Conservation (phyloP, 2,329 filamentous ascomycete genomes). For the Triangularia verruculosa region DNA sequence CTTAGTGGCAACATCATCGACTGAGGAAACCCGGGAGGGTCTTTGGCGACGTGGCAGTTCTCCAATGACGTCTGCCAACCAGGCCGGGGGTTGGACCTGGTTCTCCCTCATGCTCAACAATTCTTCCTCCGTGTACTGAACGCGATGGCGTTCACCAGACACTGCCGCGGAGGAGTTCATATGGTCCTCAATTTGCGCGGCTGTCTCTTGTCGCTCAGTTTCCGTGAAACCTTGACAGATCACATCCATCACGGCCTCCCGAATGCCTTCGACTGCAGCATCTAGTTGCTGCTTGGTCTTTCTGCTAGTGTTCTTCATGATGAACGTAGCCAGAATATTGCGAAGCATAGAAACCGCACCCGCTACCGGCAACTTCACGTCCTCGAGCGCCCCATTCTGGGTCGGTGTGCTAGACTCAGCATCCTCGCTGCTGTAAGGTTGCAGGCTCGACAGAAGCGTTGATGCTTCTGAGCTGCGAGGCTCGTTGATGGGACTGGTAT, state of each 20-base stretch:
- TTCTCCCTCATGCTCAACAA: not conserved
- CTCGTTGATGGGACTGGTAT: not conserved
- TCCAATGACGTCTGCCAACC: slow-evolving; percentile 6
- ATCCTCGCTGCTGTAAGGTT: not conserved
- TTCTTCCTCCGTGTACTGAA: slow-evolving; percentile 13
- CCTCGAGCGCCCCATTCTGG: not conserved
- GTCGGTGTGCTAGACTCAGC: not conserved
- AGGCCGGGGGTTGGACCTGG: not conserved
- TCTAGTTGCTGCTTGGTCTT: slow-evolving; percentile 4
- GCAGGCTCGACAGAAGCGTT: slow-evolving; percentile 1
- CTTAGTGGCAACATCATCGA: not conserved
- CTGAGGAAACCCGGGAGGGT: not conserved
- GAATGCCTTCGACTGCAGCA: not conserved
- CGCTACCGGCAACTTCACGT: not conserved
- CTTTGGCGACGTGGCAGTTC: not conserved
- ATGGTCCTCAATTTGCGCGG: not conserved
- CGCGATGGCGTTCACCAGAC: not conserved
- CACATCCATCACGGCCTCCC: not conserved
- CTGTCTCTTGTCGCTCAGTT: not conserved
- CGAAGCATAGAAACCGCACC: not conserved
- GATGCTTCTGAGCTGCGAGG: not conserved
- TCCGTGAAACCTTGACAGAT: not conserved
- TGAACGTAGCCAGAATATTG: not conserved
- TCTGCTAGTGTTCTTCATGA: not conserved
- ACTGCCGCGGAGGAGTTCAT: not conserved